Conservation (phyloP, 495 filamentous ascomycete genomes). For the Daldinia caldariorum region DNA sequence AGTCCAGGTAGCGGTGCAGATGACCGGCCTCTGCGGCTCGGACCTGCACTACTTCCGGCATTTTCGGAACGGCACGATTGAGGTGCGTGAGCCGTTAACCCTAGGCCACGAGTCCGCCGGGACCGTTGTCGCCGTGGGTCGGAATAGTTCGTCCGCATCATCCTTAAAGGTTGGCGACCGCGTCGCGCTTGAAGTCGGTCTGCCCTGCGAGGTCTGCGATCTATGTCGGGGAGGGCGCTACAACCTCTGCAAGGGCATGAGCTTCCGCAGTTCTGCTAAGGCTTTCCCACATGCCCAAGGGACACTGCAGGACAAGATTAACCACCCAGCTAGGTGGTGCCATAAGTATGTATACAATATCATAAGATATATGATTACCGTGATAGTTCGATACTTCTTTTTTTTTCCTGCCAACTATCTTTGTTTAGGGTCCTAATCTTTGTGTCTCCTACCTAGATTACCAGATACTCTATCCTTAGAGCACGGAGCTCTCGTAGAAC, state of each 20-base stretch:
- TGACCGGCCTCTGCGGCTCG: slow-evolving; percentile 74
- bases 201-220: slow-evolving; percentile 76
- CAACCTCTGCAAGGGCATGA: slow-evolving; percentile 85
- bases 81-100: slow-evolving; percentile 69
- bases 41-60: slow-evolving; percentile 76
- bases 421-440: background rate
- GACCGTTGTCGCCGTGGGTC: slow-evolving; percentile 62
- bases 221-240: slow-evolving; percentile 76
- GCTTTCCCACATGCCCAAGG: slow-evolving; percentile 81
- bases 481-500: slow-evolving; percentile 80
- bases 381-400: background rate
- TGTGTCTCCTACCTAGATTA: slow-evolving; percentile 52
- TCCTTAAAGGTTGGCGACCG: slow-evolving; percentile 68
- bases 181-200: slow-evolving; percentile 85
- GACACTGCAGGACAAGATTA: slow-evolving; percentile 80
- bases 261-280: slow-evolving; percentile 82
- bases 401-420: background rate
- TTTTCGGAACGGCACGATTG: slow-evolving; percentile 73
- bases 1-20: slow-evolving; percentile 65
- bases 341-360: slow-evolving; percentile 60
- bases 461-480: slow-evolving; percentile 70
- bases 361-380: background rate
- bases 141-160: slow-evolving; percentile 43
- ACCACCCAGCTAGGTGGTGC: slow-evolving; percentile 76
- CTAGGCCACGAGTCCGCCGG: slow-evolving; percentile 72